Evolutionary conservation across 441 rosid species (phyloP), one percentile per base, ranked within the genome.

Genomic region (Gossypium davidsonii): DNA sequence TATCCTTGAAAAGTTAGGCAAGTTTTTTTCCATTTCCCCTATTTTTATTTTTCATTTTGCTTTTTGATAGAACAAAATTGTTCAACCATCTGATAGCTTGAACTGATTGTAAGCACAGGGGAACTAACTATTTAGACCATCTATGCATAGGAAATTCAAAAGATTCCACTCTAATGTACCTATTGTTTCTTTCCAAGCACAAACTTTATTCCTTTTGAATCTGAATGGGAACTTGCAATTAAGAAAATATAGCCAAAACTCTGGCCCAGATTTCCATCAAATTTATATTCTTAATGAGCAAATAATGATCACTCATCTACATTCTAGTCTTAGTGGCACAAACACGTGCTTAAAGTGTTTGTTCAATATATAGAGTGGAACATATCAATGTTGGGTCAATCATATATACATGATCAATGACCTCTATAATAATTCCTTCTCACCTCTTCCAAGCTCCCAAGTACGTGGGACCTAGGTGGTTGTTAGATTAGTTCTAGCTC

Each of bases 1-100:
- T 71, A 60, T 86, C 49, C 61, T 87, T 72, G 91, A 83, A 76
- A 90, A 86, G 80, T 67, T 92, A 76, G 95, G 98, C 85, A 76
- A 80, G 93, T 78, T 64, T 77, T 64, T 67, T 77, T 56, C 73
- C 21, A 3, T 67, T 48, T 48, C 71, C 58, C 42, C 11, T 11
- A 1, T 31, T n/a, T 48, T 25, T 63, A 9, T 11, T 14, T 25
- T 25, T 48, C n/a, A 48, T 48, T 67, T 67, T 67, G 71, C 71
- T 63, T 65, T 65, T 3, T 5, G 23, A 12, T 65, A 31, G 55
- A 65, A 46, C 6, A 21, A 65, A 46, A 65, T 21, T 65, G 44
- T 61, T 31, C 46, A 26, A 20, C 12, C 34, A 12, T 65, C 55
- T 65, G 53, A 65, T 65, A 65, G 21, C 70, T 21, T 44, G 11